phyloP scores from a whole-genome alignment of 345 rosid genomes.

The Aethionema arabicum region DNA sequence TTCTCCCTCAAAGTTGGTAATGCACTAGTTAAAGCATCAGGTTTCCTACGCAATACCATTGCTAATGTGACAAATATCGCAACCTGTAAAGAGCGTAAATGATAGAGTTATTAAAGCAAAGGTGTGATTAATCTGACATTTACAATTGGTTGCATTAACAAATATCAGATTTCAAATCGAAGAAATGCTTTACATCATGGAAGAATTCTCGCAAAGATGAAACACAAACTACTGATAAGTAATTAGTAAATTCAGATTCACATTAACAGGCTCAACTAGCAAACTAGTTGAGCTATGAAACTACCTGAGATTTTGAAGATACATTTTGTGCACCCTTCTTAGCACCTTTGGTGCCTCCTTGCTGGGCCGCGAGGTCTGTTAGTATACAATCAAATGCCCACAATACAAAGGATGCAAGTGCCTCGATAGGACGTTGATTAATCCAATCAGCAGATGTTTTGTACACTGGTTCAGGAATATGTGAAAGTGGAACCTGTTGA shows the following conservation, averaged over 20 bases:
- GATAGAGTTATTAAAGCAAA: neutral
- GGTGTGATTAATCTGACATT: neutral
- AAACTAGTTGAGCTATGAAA: neutral
- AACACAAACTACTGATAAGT: neutral
- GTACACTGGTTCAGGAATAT: constrained; percentile 61
- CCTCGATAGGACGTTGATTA: constrained; percentile 55
- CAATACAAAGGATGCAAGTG: constrained; percentile 55
- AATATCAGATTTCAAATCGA: neutral
- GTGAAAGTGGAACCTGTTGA: constrained; percentile 59
- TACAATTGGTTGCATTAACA: neutral
- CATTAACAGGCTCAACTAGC: neutral
- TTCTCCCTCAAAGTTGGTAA: constrained; percentile 57
- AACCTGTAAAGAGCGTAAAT: constrained; percentile 42
- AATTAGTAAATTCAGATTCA: neutral
- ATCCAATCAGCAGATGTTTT: constrained; percentile 76
- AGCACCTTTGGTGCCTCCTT: constrained; percentile 51
- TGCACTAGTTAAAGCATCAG: constrained; percentile 59
- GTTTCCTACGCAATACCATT: constrained; percentile 70
- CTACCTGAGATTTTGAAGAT: constrained; percentile 66
- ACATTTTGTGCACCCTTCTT: constrained; percentile 54
- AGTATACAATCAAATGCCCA: constrained; percentile 72
- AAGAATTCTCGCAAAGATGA: neutral
- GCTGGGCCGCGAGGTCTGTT: constrained; percentile 53
- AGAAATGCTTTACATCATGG: neutral
- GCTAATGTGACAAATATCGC: constrained; percentile 76